Conservation (phyloP, 345 rosid species). For the Citrus inodora region DNA sequence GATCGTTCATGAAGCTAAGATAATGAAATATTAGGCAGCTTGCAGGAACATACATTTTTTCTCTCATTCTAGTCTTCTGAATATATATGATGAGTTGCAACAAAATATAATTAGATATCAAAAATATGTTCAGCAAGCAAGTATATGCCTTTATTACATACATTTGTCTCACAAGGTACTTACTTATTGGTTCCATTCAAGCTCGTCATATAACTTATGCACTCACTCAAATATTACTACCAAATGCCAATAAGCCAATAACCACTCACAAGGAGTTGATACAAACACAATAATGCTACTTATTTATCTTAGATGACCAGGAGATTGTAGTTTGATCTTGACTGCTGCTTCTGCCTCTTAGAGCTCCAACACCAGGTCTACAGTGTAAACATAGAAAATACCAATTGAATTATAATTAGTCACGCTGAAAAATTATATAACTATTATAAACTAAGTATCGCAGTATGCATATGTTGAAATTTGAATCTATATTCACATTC, state of each 20-base stretch:
- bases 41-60: conserved; percentile 1
- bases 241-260: conserved; percentile 4
- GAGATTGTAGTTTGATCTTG: conserved; percentile 7
- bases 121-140: neutral
- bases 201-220: conserved; percentile 16
- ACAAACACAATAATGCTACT: conserved; percentile 16
- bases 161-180: conserved; percentile 3
- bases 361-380: conserved; percentile 78
- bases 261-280: neutral
- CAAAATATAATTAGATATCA: neutral
- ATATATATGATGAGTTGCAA: neutral
- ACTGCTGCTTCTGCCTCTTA: conserved; percentile 25
- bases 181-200: conserved; percentile 20
- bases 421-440: neutral
- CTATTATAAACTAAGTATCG: no score
- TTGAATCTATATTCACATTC: neutral
- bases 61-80: conserved; percentile 5
- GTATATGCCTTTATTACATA: neutral
- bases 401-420: neutral
- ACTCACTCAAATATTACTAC: conserved; percentile 19
- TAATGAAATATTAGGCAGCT: neutral
- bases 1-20: neutral
- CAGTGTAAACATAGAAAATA: conserved; percentile 7
- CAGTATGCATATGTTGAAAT: neutral
- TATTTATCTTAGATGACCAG: neutral